phyloP scores from a whole-genome alignment of 2,329 filamentous ascomycete genomes.

The Calonectria ilicicola region DNA sequence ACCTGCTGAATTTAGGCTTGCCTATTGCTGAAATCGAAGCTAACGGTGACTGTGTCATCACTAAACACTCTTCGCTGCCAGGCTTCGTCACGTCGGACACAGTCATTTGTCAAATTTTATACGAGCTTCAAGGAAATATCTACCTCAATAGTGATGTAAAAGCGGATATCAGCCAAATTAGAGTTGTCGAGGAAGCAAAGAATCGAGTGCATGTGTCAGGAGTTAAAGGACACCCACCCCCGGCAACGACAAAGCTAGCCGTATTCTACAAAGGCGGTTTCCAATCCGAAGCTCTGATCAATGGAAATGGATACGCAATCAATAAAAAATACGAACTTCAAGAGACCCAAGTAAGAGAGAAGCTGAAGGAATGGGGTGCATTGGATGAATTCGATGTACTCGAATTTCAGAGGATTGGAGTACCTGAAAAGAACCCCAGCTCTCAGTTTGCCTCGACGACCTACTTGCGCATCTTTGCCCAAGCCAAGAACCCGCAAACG shows the following conservation, averaged over 20 bases:
- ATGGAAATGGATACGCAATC: background rate
- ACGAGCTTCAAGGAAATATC: conserved; percentile 60
- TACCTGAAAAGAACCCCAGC: background rate
- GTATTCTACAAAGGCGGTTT: conserved; percentile 62
- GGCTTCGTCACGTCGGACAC: conserved; percentile 52
- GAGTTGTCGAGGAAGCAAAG: conserved; percentile 48
- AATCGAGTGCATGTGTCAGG: conserved; percentile 55
- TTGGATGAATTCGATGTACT: background rate
- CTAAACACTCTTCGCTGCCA: conserved; percentile 58
- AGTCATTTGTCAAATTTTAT: conserved; percentile 61
- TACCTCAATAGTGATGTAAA: conserved; percentile 63
- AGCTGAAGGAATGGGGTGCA: background rate
- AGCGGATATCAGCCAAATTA: conserved; percentile 52
- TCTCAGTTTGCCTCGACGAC: background rate
- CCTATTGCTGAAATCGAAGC: background rate
- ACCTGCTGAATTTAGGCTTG: background rate
- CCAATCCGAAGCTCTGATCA: conserved; percentile 50
- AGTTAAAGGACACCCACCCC: conserved; percentile 56
- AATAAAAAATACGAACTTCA: background rate
- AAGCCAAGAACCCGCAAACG: background rate
- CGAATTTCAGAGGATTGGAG: background rate
- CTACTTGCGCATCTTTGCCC: background rate
- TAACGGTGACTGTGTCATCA: conserved; percentile 30
- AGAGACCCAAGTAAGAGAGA: background rate
- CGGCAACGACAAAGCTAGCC: conserved; percentile 64